These are phyloP conservation scores for Bruguiera sexangula DNA, from an alignment of 345 rosid species.

Conservation along the genomic window DNA sequence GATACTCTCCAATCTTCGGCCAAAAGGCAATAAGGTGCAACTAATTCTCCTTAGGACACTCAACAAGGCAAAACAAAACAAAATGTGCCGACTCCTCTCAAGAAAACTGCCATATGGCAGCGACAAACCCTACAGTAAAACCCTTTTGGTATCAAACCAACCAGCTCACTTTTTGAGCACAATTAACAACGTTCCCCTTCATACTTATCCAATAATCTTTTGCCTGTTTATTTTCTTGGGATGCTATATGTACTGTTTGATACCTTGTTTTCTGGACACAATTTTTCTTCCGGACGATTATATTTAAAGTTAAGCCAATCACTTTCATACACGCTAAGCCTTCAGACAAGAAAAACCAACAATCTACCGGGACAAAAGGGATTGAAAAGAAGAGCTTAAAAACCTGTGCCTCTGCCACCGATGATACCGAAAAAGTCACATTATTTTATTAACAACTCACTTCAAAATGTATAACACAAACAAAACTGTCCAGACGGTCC, in stretches of 20 bases:
- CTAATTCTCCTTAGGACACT: conserved; percentile 36
- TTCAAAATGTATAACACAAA: conserved; percentile 7
- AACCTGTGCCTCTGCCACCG: conserved; percentile 26
- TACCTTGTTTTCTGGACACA: no score
- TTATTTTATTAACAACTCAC: conserved; percentile 40
- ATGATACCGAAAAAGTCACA: conserved; percentile 8
- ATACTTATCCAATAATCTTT: conserved; percentile 12
- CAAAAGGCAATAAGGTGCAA: conserved; percentile 30
- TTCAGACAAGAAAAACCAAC: no score
- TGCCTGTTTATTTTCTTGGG: neutral
- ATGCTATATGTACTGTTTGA: no score
- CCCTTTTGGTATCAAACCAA: no score
- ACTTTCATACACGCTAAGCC: neutral
- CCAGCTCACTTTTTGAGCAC: no score
- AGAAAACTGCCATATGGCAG: conserved; percentile 7
- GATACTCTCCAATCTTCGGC: conserved; percentile 39
- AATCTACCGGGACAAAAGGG: neutral
- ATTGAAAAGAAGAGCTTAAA: conserved; percentile 4
- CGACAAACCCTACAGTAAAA: conserved; percentile 24
- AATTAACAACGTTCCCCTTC: neutral
- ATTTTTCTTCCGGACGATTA: neutral
- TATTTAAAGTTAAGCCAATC: neutral
- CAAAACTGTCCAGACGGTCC: neutral
- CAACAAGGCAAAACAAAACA: conserved; percentile 6
- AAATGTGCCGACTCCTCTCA: conserved; percentile 27